A percentile compares a stretch with the other conserved stretches of the same genome.
These are phyloP conservation scores for Cubamyces lactineus DNA, from an alignment of 768 basidiomycete species.

Conservation along the genomic window DNA sequence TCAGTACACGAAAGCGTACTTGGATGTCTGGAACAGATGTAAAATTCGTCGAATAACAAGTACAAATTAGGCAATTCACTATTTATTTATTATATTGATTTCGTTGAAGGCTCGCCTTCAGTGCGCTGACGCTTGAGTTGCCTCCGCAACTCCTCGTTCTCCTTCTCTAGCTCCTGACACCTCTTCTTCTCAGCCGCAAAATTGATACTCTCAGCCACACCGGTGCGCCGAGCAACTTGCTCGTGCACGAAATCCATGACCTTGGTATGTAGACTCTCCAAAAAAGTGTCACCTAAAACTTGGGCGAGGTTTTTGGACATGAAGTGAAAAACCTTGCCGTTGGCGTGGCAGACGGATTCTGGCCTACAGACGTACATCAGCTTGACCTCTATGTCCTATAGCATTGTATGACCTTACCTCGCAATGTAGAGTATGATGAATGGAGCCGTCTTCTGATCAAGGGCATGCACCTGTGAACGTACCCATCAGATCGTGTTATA, in stretches of 20 bases:
- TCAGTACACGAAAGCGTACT: slow-evolving; percentile 31
- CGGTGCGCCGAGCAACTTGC: not conserved
- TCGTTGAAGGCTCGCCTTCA: not conserved
- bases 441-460: not conserved
- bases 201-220: not conserved
- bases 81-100: too few species aligned
- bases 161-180: not conserved
- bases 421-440: not conserved
- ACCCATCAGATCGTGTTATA: not conserved
- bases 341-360: not conserved
- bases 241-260: not conserved
- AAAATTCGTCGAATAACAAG: not conserved
- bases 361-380: not conserved
- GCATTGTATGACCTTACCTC: not conserved
- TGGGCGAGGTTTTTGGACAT: not conserved
- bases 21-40: slow-evolving; percentile 19
- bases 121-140: not conserved
- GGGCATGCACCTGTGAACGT: not conserved
- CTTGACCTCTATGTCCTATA: not conserved
- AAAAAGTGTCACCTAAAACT: not conserved
- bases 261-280: not conserved
- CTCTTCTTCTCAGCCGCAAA: not conserved
- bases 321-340: not conserved
- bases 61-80: not conserved
- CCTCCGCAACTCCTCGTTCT: not conserved